These are phyloP conservation scores for Turnera subulata DNA, from an alignment of 345 rosid genomes.

Conservation along the genomic window DNA sequence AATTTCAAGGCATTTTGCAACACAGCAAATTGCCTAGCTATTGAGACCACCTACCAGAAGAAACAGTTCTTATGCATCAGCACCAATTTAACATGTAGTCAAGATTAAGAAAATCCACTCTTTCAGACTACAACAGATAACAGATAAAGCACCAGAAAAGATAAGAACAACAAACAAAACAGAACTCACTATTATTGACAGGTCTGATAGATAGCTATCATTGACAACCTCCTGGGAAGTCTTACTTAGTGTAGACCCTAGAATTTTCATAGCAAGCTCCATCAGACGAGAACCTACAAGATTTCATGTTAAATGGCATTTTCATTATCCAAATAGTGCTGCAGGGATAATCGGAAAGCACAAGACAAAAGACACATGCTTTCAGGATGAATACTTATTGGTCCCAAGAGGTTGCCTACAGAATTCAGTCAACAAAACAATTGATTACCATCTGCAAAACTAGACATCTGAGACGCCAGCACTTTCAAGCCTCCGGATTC, in stretches of 20 bases:
- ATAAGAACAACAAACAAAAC: neutral
- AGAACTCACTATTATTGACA: conserved; percentile 60
- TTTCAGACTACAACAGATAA: neutral
- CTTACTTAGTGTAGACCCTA: conserved; percentile 52
- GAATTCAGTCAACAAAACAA: neutral
- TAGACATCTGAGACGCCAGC: conserved; percentile 53
- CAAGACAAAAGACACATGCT: neutral
- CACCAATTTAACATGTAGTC: neutral
- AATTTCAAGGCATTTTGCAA: conserved; percentile 77
- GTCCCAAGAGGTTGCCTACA: neutral
- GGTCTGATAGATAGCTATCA: conserved; percentile 37
- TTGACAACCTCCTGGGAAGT: conserved; percentile 33
- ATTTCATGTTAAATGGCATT: conserved; percentile 5
- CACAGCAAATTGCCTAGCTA: conserved; percentile 71
- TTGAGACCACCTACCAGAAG: conserved; percentile 44
- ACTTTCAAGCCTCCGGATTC: conserved; percentile 69
- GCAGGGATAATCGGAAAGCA: neutral
- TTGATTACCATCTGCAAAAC: conserved; percentile 57
- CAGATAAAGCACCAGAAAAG: neutral
- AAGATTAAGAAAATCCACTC: neutral
- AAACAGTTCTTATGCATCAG: conserved; percentile 8
- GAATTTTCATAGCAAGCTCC: conserved; percentile 68
- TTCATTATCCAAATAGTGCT: neutral
- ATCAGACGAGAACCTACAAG: conserved; percentile 62
- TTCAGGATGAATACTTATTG: neutral